These are phyloP conservation scores for Silybum marianum DNA, from an alignment of 129 eudicot genomes.

Conservation along the genomic window DNA sequence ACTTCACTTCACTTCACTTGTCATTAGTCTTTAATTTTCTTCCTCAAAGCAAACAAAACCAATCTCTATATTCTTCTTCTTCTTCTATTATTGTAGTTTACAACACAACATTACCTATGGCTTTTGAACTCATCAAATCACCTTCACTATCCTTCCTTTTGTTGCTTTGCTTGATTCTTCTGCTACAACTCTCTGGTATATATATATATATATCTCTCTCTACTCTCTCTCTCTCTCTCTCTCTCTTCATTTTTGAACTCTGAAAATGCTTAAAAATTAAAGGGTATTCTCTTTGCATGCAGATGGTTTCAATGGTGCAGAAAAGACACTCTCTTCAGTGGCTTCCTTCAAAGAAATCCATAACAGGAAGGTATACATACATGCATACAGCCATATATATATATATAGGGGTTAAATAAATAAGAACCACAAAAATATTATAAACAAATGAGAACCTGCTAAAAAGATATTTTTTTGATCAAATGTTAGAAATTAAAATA, in stretches of 20 bases:
- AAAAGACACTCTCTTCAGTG: conserved; percentile 13
- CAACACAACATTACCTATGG: conserved; percentile 15
- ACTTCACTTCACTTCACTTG: conserved; percentile 19
- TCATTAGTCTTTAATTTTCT: conserved; percentile 1
- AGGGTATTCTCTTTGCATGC: conserved; percentile 16
- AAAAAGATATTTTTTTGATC: too few species aligned
- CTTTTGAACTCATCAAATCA: conserved; percentile 30
- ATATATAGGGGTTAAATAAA: too few species aligned
- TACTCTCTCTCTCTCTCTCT: not conserved
- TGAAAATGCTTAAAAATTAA: not conserved
- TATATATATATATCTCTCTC: too few species aligned
- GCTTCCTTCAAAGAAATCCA: conserved; percentile 16
- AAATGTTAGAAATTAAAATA: too few species aligned
- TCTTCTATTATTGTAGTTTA: not conserved
- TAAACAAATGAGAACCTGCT: too few species aligned
- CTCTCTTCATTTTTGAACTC: not conserved
- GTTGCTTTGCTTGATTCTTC: conserved; percentile 25
- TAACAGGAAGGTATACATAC: conserved; percentile 30
- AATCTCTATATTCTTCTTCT: not conserved
- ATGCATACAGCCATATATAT: not conserved
- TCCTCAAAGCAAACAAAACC: conserved; percentile 25
- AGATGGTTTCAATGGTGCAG: conserved; percentile 29
- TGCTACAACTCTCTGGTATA: conserved; percentile 29
- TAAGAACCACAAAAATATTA: too few species aligned
- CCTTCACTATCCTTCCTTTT: conserved; percentile 21